These are phyloP conservation scores for Grifola frondosa DNA, from an alignment of 1,284 basidiomycete species.

Conservation along the genomic window DNA sequence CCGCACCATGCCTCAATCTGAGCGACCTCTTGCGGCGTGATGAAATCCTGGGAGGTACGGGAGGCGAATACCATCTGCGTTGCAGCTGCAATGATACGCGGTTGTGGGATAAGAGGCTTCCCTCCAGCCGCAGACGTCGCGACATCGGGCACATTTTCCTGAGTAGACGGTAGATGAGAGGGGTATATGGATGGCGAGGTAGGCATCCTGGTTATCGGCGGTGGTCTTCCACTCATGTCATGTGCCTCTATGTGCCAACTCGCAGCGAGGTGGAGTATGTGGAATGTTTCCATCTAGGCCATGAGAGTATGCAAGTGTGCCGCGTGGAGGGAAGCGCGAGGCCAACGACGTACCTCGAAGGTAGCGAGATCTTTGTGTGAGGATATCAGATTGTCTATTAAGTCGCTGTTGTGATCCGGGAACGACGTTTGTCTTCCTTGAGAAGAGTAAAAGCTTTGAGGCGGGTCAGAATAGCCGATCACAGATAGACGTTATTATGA, in stretches of 20 bases:
- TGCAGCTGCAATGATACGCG: constrained; percentile 68
- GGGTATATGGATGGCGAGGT: constrained; percentile 38
- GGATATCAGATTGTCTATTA: constrained; percentile 58
- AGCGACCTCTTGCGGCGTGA: constrained; percentile 67
- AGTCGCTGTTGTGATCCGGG: constrained; percentile 67
- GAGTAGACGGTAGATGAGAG: constrained; percentile 22
- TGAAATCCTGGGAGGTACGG: constrained; percentile 73
- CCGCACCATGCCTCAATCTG: constrained; percentile 70
- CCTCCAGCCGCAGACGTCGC: constrained; percentile 20
- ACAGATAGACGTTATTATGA: constrained; percentile 12
- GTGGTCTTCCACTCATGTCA: constrained; percentile 18
- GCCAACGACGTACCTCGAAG: constrained; percentile 55
- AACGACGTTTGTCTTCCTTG: constrained; percentile 82
- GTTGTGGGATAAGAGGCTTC: constrained; percentile 30
- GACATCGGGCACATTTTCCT: constrained; percentile 34
- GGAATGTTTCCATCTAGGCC: constrained; percentile 78
- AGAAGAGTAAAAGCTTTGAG: constrained; percentile 75
- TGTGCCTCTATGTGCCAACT: constrained; percentile 43
- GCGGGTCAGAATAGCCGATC: constrained; percentile 4
- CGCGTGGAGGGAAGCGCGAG: constrained; percentile 1
- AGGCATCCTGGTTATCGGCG: constrained; percentile 46
- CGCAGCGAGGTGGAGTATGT: constrained; percentile 70
- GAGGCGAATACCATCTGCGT: constrained; percentile 86
- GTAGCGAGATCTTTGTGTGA: constrained; percentile 55
- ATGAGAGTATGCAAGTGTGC: constrained; percentile 8